Percentiles rank a stretch among this genome's conserved stretches.
phyloP scores from a whole-genome alignment of 208 protist genomes.

The Crithidia fasciculata region DNA sequence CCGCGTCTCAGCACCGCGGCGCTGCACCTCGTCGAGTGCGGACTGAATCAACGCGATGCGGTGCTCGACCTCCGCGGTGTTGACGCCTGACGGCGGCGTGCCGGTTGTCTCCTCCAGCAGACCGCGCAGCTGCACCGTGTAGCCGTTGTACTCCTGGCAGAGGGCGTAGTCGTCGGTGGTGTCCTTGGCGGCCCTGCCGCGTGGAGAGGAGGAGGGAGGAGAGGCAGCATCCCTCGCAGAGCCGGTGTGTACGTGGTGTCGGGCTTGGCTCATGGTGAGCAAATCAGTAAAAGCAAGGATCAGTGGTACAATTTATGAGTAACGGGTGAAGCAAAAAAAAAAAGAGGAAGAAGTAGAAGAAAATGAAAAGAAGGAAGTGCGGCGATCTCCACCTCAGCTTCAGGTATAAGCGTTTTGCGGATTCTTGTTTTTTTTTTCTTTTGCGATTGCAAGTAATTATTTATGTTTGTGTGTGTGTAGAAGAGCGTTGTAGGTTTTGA shows the following conservation, averaged over 20 bases:
- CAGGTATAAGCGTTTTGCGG: too few species aligned
- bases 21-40: constrained; percentile 63
- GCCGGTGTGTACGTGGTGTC: background rate
- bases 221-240: too few species aligned
- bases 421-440: too few species aligned
- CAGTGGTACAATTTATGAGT: too few species aligned
- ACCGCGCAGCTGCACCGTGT: constrained; percentile 64
- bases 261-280: background rate
- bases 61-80: constrained; percentile 51
- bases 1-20: constrained; percentile 38
- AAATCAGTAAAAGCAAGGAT: too few species aligned
- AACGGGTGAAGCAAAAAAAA: background rate
- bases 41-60: constrained; percentile 66
- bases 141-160: constrained; percentile 46
- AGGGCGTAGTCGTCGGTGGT: constrained; percentile 28
- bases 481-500: too few species aligned
- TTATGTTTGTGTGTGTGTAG: too few species aligned
- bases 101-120: constrained; percentile 64
- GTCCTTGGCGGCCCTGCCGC: background rate
- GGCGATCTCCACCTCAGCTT: background rate
- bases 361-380: background rate
- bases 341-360: background rate
- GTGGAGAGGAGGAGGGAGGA: too few species aligned
- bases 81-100: constrained; percentile 57
- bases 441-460: too few species aligned